Base-by-base conservation (phyloP, 2,329 filamentous ascomycete species). In the Chlorencoelia australis region DNA sequence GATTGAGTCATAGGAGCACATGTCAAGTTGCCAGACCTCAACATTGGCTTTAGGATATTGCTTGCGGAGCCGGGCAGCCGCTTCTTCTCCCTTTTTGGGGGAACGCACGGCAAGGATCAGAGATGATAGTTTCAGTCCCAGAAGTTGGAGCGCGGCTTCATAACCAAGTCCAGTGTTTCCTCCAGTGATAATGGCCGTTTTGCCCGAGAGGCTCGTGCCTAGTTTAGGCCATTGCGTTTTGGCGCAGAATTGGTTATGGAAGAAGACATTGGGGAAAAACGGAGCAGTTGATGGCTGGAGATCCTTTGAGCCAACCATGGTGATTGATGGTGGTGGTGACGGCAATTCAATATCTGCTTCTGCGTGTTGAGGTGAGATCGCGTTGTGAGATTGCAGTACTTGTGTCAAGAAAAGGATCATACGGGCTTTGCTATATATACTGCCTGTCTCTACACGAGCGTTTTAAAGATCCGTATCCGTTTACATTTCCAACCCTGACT, bases 11-110 rank as follows among this genome's bases (percentile, higher is more conserved):
- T 69, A 67, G 0, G 56, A 61, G 5, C 37, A 38, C 59, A 72
- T 63, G 33, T 74, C 67, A 14, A 74, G 45, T 2, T 52, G 13
- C 66, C 65, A 73, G 4, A 73, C 65, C n/a, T 69, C 57, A 10
- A 72, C 59, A 1, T 30, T 53, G 4, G 62, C 59, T 0, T 42
- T 39, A 2, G 55, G 35, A 5, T 51, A 53, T 18, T 30, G 13
- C 4, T 25, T 34, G 3, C 52, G 36, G 3, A 67, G 50, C 7
- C 43, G 34, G 2, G 39, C 24, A 1, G 55, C 58, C 2, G 66
- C 67, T 0, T 46, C 50, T 17, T 68, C 54, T 7, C 69, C 69
- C 30, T 62, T 67, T 3, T 50, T 39, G 0, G 44, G 21, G 3
- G 56, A 62, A 3, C 70, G 66, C 2, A 69, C 66, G 6, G 61